phyloP scores from a whole-genome alignment of 305 asterid species.

The Fraxinus platypoda region DNA sequence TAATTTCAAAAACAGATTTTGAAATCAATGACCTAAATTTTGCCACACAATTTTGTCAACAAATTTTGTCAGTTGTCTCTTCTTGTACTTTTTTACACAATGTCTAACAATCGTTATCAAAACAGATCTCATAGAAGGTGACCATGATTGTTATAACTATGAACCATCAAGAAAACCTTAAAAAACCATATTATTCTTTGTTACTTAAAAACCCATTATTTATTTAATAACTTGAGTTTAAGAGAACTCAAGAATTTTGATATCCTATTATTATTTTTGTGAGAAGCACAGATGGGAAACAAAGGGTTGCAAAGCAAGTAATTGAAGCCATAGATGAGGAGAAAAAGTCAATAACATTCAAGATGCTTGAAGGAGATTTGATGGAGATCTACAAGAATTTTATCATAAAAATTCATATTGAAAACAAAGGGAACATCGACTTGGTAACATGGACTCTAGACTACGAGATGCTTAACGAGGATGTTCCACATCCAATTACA shows the following conservation, averaged over 20 bases:
- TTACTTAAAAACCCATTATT: neutral
- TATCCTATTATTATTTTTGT: neutral
- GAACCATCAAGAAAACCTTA: neutral
- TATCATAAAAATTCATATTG: neutral
- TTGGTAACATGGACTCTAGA: neutral
- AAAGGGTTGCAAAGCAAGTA: neutral
- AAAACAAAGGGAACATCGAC: neutral
- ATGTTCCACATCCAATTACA: neutral
- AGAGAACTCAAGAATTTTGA: neutral
- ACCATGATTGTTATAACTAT: too few relatives aligned
- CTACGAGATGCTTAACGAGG: neutral
- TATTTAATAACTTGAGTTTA: neutral
- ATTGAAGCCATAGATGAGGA: neutral
- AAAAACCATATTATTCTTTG: too few relatives aligned
- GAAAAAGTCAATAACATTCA: neutral
- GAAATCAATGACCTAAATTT: too few relatives aligned
- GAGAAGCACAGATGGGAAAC: neutral
- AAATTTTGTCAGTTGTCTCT: too few relatives aligned
- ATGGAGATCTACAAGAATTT: slow-evolving; percentile 7
- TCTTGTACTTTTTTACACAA: too few relatives aligned
- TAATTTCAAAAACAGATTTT: too few relatives aligned
- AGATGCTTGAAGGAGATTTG: neutral
- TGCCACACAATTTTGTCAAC: too few relatives aligned
- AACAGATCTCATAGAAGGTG: too few relatives aligned
- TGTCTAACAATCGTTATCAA: too few relatives aligned